Conservation (phyloP, 2,329 filamentous ascomycete genomes). For the Arthroderma sp. region DNA sequence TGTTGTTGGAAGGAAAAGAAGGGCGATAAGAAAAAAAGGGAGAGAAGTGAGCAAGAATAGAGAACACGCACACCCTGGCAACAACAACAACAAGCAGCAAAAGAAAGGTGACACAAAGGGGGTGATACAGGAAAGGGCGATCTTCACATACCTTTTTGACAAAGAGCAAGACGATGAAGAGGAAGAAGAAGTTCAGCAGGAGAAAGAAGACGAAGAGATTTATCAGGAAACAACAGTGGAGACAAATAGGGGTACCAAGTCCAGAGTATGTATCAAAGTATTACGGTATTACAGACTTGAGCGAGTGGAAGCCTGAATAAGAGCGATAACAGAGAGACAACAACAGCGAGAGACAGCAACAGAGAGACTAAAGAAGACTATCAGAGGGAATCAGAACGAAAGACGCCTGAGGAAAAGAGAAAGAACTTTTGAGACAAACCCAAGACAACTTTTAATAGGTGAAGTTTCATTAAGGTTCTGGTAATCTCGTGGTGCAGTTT, state of each 20-base stretch:
- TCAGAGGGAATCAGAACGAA: no score
- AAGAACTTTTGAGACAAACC: no score
- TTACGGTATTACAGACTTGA: neutral
- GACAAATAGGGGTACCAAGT: slow-evolving; percentile 1
- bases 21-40: slow-evolving; percentile 4
- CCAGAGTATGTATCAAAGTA: neutral
- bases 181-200: slow-evolving; percentile 1
- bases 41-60: slow-evolving; percentile 4
- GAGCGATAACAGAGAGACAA: neutral
- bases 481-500: no score
- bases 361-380: no score
- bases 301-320: neutral
- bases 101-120: neutral
- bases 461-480: no score
- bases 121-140: no score
- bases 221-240: slow-evolving; percentile 13
- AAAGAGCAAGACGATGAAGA: slow-evolving; percentile 2
- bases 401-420: no score
- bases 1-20: slow-evolving; percentile 5
- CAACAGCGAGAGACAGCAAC: no score
- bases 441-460: no score
- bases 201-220: slow-evolving; percentile 16
- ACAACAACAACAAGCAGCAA: neutral
- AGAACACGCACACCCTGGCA: neutral
- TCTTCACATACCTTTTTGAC: no score